Base-by-base conservation (phyloP, 2,329 filamentous ascomycete species). In the Microcyclospora tardicrescens region DNA sequence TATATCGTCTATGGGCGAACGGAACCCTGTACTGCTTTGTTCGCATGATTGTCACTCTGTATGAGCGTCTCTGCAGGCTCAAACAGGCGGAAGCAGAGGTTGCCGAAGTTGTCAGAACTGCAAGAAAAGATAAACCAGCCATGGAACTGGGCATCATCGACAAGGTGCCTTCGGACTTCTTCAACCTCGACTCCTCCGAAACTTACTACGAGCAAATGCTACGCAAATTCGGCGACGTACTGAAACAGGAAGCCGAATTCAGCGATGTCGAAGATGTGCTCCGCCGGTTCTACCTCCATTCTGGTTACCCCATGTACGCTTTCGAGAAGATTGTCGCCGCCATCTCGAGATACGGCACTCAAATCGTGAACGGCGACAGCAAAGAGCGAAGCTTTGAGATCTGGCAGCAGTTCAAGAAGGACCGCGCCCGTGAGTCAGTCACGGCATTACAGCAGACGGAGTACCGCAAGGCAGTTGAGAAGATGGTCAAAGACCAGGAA, bases 321-420 rank as follows among this genome's bases (percentile, higher is more conserved):
- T 79, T 96, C 47, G 84, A 93, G 55, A 87, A 93, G 57, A 76
- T 95, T 24, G 74, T 96, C 38, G 79, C 78, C 55, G 81, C 81
- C 1, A 74, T 95, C 30, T 81, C 81, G 42, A 81, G 86, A 41
- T 80, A 87, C 42, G 85, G 82, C 16, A 71, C 86, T 13, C 75
- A 75, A n/a, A 86, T 93, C 58, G 83, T 87, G 55, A 86, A 79
- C 53, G 76, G 76, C 2, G 91, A 98, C 52, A 72, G 76, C 34
- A 94, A 94, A 64, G 91, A 98, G 58, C 93, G 91, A 71, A 94
- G 84, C 29, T 77, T 82, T 5, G 87, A 96, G 43, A 81, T 98
- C 43, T 81, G 93, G 50, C 78, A 84, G 44, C 75, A 93, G 36
- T 98, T 93, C 64, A 77, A 86, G 56, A 74, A 75, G 48, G 85